Evolutionary conservation across 768 basidiomycete genomes (phyloP), one percentile per base, ranked within the genome.

Genomic region (Lentinula sp.): DNA sequence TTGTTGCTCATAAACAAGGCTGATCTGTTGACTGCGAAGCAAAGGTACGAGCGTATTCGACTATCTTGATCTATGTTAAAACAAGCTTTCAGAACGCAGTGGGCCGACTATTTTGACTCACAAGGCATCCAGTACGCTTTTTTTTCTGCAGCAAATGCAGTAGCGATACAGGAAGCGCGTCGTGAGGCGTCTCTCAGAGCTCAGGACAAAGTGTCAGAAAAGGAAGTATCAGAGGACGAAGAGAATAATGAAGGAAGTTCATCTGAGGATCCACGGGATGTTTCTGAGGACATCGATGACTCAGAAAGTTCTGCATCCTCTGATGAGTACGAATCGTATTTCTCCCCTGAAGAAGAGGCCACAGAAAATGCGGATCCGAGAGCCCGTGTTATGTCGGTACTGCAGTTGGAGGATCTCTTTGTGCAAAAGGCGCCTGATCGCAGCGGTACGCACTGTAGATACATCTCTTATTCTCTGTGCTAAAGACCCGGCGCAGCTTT

Each of bases 1-100:
- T 73, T 98, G 70, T 72, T 99, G 28, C 79, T 98, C 60, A 91
- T 98, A 71, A 99, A 99, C 73, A 99, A 99, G 72, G 85, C 95
- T 10, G 97, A 99, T 79, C 75, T 99, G 56, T 73, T 99, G 65
- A 96, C 93, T 15, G 77, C 80, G 3, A 79, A 86, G 52, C 97
- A 99, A 75, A 84, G 96, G 94, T 93, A 64, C 62, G 78, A 6
- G 7, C 34, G 46, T 5, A n/a, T 28, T 23, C 18, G 15, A 6
- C 31, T 62, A 16, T 3, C 21, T 48, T 23, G n/a, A 37, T 34
- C 57, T 13, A 57, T 48, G 58, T 18, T 13, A 31, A 21, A 53
- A 16, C 35, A 39, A 56, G 8, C 37, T 4, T 31, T 6, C 57
- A 98, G 96, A 65, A 78, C 78, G 45, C 75, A 80, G 64, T 99